Base-by-base conservation (phyloP, 2,329 filamentous ascomycete genomes). In the Penicillium sp. region DNA sequence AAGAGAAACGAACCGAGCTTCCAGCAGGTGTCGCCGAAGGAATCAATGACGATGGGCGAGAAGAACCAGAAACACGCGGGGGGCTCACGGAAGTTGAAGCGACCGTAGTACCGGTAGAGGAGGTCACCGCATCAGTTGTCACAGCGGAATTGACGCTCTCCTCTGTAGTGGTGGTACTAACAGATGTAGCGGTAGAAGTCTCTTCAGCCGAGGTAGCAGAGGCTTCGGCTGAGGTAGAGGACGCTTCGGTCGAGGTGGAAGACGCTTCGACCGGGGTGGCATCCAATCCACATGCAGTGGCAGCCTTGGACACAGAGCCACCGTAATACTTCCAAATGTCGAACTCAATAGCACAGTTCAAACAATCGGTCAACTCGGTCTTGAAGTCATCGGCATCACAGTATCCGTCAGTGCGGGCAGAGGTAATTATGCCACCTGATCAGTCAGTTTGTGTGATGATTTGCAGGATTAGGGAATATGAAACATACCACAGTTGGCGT, bases 291-390 rank as follows among this genome's bases (percentile, higher is more conserved):
- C 64, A 71, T 15, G 57, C 54, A 17, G 71, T 59, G 13, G 79
- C 79, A 23, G 75, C 77, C 1, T 63, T 62, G 19, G 63, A 59
- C 21, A 82, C 73, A 10, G 71, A 68, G 19, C 62, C 56, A 17
- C 77, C 75, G 50, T 82, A 81, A 59, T 75, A 72, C 43, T 73
- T 63, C 79, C 79, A 81, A 62, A 81, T 78, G 31, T 79, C 67
- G 52, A 73, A 75, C 21, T 73, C 65, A 33, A 74, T 60, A 42
- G 79, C 79, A 57, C 80, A 82, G 47, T 77, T 67, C 29, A 81
- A 72, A 62, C 72, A 74, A 6, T 56, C 67, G 13, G 61, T 57
- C n/a, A 74, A 62, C 17, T 66, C 55, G 4, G 65, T 61, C 9
- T 61, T 70, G 61, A 67, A 70, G 15, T 33, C n/a, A 6, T 10